Percentiles rank a stretch among this genome's conserved stretches.
Conservation (phyloP, 345 rosid genomes). For the Populus davidiana region DNA sequence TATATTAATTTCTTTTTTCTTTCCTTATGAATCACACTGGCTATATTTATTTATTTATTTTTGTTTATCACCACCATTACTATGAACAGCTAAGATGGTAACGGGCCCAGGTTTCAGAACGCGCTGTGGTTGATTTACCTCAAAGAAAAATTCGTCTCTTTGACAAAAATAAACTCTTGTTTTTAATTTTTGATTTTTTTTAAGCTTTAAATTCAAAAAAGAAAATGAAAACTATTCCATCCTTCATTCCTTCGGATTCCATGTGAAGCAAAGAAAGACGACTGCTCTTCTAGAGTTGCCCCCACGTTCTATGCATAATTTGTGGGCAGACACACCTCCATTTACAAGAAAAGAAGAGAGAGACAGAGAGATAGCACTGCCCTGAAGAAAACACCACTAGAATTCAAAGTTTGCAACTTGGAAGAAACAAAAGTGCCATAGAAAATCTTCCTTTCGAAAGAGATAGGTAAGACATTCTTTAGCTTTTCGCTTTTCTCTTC, state of each 20-base stretch:
- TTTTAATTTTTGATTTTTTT: too few species aligned
- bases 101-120: background rate
- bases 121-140: conserved; percentile 9
- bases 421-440: background rate
- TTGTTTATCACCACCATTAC: too few species aligned
- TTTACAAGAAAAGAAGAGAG: conserved; percentile 1
- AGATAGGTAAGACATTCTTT: conserved; percentile 9
- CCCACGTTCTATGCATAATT: conserved; percentile 73
- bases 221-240: background rate
- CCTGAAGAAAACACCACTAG: background rate
- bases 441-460: conserved; percentile 5
- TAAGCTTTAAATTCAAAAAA: too few species aligned
- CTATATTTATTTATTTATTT: too few species aligned
- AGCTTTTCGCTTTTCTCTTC: conserved; percentile 24
- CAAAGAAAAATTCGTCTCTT: background rate
- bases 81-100: conserved; percentile 15
- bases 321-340: conserved; percentile 30
- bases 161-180: too few species aligned
- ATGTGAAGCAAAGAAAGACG: conserved; percentile 29
- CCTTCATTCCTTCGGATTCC: conserved; percentile 15
- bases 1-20: background rate
- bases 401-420: conserved; percentile 17
- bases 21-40: too few species aligned
- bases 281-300: conserved; percentile 41
- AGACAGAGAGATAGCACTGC: background rate